Conservation (phyloP, 495 filamentous ascomycete genomes). For the Neurospora sp. region DNA sequence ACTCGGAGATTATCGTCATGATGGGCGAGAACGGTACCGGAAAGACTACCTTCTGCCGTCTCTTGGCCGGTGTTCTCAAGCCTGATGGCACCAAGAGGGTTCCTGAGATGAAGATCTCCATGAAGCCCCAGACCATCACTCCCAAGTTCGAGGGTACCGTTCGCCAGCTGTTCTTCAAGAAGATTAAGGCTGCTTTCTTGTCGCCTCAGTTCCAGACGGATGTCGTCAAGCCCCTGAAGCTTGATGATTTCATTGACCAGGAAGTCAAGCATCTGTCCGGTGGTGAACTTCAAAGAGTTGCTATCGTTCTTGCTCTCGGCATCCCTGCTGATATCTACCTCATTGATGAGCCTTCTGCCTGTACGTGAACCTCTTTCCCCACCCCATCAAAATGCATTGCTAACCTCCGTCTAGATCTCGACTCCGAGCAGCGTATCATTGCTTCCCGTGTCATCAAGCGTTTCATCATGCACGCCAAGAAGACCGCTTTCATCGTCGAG, state of each 20-base stretch:
- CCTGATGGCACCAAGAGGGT: conserved; percentile 68
- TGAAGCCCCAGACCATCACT: conserved; percentile 99
- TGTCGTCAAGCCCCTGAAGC: conserved; percentile 94
- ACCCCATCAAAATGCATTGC: background rate
- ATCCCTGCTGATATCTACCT: conserved; percentile 97
- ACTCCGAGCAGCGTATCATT: conserved; percentile 98
- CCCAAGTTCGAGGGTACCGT: conserved; percentile 97
- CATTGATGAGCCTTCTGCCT: conserved; percentile 64
- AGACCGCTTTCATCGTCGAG: conserved; percentile 97
- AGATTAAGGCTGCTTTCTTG: conserved; percentile 93
- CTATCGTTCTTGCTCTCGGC: conserved; percentile 90
- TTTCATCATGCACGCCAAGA: conserved; percentile 99
- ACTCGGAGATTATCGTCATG: conserved; percentile 98
- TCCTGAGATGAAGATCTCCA: conserved; percentile 90
- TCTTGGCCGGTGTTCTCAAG: conserved; percentile 86
- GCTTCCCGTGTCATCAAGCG: conserved; percentile 96
- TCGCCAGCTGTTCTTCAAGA: conserved; percentile 61
- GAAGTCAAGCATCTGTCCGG: conserved; percentile 98
- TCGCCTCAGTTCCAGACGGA: conserved; percentile 98
- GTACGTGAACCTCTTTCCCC: conserved; percentile 7
- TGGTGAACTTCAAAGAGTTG: conserved; percentile 95
- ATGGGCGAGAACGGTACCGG: conserved; percentile 95
- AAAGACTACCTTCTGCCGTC: conserved; percentile 95
- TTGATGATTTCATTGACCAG: conserved; percentile 98
- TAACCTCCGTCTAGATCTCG: conserved; percentile 40